phyloP scores from a whole-genome alignment of 129 eudicot species.

The Smallanthus sonchifolius region DNA sequence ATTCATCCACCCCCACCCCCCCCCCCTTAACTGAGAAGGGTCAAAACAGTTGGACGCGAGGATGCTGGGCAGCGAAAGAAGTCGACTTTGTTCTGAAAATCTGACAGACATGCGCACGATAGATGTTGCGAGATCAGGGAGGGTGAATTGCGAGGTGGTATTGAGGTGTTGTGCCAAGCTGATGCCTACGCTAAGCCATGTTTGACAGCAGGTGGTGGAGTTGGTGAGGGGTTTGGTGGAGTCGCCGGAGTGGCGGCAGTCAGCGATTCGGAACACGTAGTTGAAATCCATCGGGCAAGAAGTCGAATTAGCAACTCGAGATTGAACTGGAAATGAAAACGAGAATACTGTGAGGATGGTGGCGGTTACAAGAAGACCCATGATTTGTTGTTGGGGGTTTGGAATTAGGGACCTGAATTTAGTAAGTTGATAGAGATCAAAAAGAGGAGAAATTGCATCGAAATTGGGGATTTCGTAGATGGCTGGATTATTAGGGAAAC shows the following conservation, averaged over 20 bases:
- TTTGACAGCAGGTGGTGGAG: conserved; percentile 46
- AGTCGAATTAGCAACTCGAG: conserved; percentile 9
- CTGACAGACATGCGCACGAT: conserved; percentile 49
- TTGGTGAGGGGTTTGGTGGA: conserved; percentile 17
- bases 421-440: not conserved
- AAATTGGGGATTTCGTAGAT: not conserved
- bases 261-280: conserved; percentile 38
- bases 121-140: conserved; percentile 52
- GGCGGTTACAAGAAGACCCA: not conserved
- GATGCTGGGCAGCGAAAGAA: conserved; percentile 36
- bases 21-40: conserved; percentile 73
- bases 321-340: not conserved
- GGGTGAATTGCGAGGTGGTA: conserved; percentile 41
- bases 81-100: conserved; percentile 45
- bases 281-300: conserved; percentile 52
- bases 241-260: conserved; percentile 30
- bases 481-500: conserved; percentile 9
- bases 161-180: conserved; percentile 50
- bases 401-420: not conserved
- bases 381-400: too few relatives aligned
- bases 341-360: not conserved
- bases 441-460: not conserved
- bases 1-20: too few relatives aligned
- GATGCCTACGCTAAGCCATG: conserved; percentile 65
- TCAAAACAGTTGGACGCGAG: conserved; percentile 53